A percentile compares a stretch with the other conserved stretches of the same genome.
phyloP scores from a whole-genome alignment of 2,329 filamentous ascomycete genomes.

The Dryadomyces quercivorus region DNA sequence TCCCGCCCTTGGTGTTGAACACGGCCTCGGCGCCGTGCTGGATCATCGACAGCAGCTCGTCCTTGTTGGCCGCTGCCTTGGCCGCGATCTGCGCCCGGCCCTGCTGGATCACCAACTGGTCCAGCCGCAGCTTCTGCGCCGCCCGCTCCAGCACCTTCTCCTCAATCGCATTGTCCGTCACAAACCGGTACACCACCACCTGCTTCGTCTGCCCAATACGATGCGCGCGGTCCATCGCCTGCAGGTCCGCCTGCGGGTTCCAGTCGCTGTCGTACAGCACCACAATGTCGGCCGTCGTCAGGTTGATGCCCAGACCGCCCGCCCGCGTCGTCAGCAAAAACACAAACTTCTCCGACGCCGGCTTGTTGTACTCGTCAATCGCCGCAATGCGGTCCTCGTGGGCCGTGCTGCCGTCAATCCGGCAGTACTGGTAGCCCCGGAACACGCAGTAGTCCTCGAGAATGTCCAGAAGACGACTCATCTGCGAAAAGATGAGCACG shows the following conservation, averaged over 20 bases:
- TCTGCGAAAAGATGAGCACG: conserved; percentile 98
- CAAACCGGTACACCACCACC: conserved; percentile 89
- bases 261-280: conserved; percentile 96
- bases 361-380: conserved; percentile 97
- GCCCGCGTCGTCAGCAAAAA: conserved; percentile 93
- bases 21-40: conserved; percentile 96
- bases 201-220: conserved; percentile 98
- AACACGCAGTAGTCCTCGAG: conserved; percentile 98
- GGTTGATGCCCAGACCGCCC: conserved; percentile 90
- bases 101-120: conserved; percentile 96
- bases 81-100: conserved; percentile 82
- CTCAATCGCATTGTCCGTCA: conserved; percentile 96
- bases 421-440: conserved; percentile 87
- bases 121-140: conserved; percentile 88
- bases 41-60: conserved; percentile 94
- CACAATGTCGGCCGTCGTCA: conserved; percentile 91
- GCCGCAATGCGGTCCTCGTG: conserved; percentile 96
- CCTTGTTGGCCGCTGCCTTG: conserved; percentile 88
- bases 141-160: conserved; percentile 96
- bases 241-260: conserved; percentile 96
- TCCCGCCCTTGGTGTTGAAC: conserved; percentile 62
- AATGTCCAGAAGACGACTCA: conserved; percentile 95
- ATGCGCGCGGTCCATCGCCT: conserved; percentile 97
- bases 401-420: conserved; percentile 91
- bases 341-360: conserved; percentile 88